Evolutionary conservation across 192 early-diverging fungal species (phyloP), one percentile per base, ranked within the genome.

Genomic region (Geranomyces michiganensis): DNA sequence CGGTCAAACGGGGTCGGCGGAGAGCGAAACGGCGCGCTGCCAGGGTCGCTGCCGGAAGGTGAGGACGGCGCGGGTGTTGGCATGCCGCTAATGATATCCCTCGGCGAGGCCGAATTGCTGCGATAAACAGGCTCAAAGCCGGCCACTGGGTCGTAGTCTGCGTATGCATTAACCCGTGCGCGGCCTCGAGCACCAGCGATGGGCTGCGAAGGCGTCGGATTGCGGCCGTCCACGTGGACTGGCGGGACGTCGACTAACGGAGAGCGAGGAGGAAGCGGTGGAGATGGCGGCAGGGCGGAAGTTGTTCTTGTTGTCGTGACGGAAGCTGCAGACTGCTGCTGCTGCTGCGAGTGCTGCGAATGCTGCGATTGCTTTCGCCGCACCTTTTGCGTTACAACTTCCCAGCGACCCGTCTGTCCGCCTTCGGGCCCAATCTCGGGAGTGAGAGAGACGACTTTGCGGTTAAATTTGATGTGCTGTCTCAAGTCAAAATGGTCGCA

Each of bases 391-490:
- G 75, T 76, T 12, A 71, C 63, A 24, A 80, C 67, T 49, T 78
- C 67, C 85, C 85, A 87, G 0, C 78, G 60, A 12, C 75, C 79
- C 8, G 79, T 80, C 41, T 68, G 56, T 5, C 70, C 76, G 14
- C 74, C 61, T 1, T 68, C 56, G 32, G 71, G 65, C 24, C 82
- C 80, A 21, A 78, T 36, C 32, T 82, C 71, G 24, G 82, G 79
- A 9, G 70, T 68, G 14, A 85, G 48, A 36, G 81, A 75, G 27
- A 84, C 33, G 14, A 89, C 88, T 26, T 72, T 79, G 1, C 83
- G 77, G 31, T 79, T 71, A 51, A 88, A 85, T 22, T 82, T 79
- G 56, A 89, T 89, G 75, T 87, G 70, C 26, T 67, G 53, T 0
- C 45, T 31, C 62, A 89, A 74, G 9, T 83, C 68, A 53, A 85